Base-by-base conservation (phyloP, 2,329 filamentous ascomycete species). In the Paramyrothecium sp. region DNA sequence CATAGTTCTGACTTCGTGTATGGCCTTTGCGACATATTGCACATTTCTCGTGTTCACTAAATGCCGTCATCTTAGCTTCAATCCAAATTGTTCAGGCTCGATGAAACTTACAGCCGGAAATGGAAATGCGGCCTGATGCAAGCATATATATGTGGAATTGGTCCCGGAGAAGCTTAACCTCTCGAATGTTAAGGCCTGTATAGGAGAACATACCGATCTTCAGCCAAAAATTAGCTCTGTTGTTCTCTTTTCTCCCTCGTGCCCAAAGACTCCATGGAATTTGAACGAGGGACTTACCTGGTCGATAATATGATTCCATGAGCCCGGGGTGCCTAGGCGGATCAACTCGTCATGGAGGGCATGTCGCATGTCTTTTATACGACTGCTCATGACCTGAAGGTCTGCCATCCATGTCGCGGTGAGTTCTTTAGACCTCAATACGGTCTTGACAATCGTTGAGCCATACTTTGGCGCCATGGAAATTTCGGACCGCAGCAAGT, bases 201-300 rank as follows among this genome's bases (percentile, higher is more conserved):
- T 71, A 75, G 4, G 66, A 69, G 57, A 77, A 77, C 74, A 78
- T 76, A 7, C 75, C 75, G 54, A 73, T 73, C 67, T 77, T 67
- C 2, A 41, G 59, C 74, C 70, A 75, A 34, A 62, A 56, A 1
- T 70, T 71, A 3, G 63, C 63, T 3, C 65, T 68, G 8, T 55
- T 56, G 13, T 63, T 55, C 20, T 58, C 58, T 34, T 63, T 54
- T 7, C 75, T 26, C 20, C 53, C 66, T 20, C 55, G 5, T 20
- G n/a, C n/a, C n/a, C 49, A 44, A 17, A 62, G 41, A 12, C 41
- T n/a, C 7, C 41, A 21, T n/a, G n/a, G 26, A 30, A 10, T 30
- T 5, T 30, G 26, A 30, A 5, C 10, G 26, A 4, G n/a, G 10
- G 26, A 30, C 26, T 30, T 30, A 30, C 26, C 26, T 30, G 26